These are phyloP conservation scores for Choiromyces venosus DNA, from an alignment of 495 filamentous ascomycete genomes.

Conservation along the genomic window DNA sequence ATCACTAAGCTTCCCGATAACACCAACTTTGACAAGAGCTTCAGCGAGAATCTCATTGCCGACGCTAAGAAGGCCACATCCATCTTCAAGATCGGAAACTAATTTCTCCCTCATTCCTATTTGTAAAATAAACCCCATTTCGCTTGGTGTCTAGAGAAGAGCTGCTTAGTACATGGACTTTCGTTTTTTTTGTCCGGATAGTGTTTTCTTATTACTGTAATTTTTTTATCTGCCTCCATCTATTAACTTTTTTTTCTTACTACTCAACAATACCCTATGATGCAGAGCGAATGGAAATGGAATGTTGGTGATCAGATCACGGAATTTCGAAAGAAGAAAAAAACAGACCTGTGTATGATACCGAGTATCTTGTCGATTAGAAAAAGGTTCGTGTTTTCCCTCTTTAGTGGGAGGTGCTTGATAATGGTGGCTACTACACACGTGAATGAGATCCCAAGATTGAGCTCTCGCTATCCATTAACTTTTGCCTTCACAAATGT, in stretches of 20 bases:
- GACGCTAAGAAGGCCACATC: slow-evolving; percentile 11
- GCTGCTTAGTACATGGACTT: neutral
- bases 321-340: neutral
- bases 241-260: neutral
- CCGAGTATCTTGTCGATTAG: neutral
- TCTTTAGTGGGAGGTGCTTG: too few relatives aligned
- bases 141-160: neutral
- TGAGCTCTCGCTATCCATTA: too few relatives aligned
- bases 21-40: slow-evolving; percentile 14
- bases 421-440: neutral
- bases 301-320: neutral
- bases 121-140: neutral
- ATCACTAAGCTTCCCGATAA: slow-evolving; percentile 18
- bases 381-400: neutral
- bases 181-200: neutral
- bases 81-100: slow-evolving; percentile 14
- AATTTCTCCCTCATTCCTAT: neutral
- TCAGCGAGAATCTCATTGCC: slow-evolving; percentile 11
- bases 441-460: neutral
- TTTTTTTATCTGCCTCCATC: neutral
- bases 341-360: neutral
- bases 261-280: neutral
- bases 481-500: too few relatives aligned
- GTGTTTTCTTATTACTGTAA: neutral
- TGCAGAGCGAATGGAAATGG: neutral